Conservation (phyloP, 306 rosid species). For the Glycine latifolia region DNA sequence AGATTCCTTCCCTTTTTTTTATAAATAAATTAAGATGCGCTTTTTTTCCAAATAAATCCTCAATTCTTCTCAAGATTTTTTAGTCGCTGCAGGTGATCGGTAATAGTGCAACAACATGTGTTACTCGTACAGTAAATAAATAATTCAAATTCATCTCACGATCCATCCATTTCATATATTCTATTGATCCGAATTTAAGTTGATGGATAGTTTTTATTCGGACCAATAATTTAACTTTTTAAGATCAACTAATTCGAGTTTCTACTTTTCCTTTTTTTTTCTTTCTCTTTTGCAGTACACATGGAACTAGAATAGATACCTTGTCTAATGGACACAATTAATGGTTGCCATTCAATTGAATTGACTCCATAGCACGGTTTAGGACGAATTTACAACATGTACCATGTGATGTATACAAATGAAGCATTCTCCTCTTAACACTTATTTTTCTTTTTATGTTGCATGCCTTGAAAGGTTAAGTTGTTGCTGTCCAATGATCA, state of each 20-base stretch:
- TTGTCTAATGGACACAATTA: slow-evolving; percentile 25
- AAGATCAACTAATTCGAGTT: background rate
- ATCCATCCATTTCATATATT: background rate
- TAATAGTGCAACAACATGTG: too few relatives aligned
- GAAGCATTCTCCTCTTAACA: slow-evolving; percentile 19
- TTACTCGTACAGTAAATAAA: too few relatives aligned
- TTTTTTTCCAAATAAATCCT: background rate
- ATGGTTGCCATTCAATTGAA: slow-evolving; percentile 14
- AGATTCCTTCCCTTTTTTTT: background rate
- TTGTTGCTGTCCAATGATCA: slow-evolving; percentile 12
- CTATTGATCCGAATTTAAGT: background rate
- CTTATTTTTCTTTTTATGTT: background rate
- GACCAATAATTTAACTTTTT: slow-evolving; percentile 1
- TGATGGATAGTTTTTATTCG: background rate
- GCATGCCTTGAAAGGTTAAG: background rate
- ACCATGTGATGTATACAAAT: slow-evolving; percentile 43
- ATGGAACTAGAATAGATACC: slow-evolving; percentile 25
- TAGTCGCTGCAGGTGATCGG: too few relatives aligned
- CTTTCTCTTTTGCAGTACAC: slow-evolving; percentile 4
- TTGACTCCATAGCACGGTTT: slow-evolving; percentile 16
- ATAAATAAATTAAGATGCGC: background rate
- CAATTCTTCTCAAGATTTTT: background rate
- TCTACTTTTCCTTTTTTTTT: background rate
- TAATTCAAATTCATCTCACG: background rate
- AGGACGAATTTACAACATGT: slow-evolving; percentile 46